Conservation (phyloP, 2,329 filamentous ascomycete species). For the Dothistroma septosporum region DNA sequence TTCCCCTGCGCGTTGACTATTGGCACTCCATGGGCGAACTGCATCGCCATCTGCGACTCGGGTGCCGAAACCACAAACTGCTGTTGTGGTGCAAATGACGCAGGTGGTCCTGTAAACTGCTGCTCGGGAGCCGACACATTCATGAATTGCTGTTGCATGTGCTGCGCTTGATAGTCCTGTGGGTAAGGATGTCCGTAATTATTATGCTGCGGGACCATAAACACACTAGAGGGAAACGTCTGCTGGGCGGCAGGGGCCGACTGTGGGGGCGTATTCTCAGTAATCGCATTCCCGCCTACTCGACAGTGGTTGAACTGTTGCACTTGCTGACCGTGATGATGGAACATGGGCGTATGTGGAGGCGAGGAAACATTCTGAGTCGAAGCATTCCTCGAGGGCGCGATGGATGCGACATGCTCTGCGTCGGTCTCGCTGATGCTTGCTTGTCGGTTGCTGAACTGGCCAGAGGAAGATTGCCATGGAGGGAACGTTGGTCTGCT, state of each 20-base stretch:
- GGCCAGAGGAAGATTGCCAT: conserved; percentile 37
- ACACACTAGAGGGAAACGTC: conserved; percentile 39
- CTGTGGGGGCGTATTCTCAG: conserved; percentile 48
- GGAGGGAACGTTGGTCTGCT: conserved; percentile 33
- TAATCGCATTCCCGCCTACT: conserved; percentile 33
- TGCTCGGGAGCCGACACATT: conserved; percentile 25
- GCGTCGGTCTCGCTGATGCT: conserved; percentile 38
- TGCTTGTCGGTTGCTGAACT: conserved; percentile 37
- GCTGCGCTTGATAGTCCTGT: conserved; percentile 11
- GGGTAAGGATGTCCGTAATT: conserved; percentile 17
- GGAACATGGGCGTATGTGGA: conserved; percentile 43
- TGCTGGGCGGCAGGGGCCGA: conserved; percentile 50
- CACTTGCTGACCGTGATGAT: conserved; percentile 21
- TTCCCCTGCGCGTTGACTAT: conserved; percentile 26
- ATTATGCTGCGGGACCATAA: conserved; percentile 29
- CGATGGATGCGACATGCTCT: conserved; percentile 24
- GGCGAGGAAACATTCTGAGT: conserved; percentile 38
- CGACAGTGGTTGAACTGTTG: conserved; percentile 23
- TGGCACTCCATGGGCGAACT: conserved; percentile 27
- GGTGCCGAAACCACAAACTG: conserved; percentile 13
- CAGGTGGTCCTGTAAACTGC: conserved; percentile 16
- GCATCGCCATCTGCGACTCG: conserved; percentile 16
- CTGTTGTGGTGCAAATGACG: conserved; percentile 14
- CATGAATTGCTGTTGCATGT: conserved; percentile 27
- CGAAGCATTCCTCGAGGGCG: conserved; percentile 11